Evolutionary conservation across 2,329 filamentous ascomycete species (phyloP).

Genomic region (Elsinoe perseae): DNA sequence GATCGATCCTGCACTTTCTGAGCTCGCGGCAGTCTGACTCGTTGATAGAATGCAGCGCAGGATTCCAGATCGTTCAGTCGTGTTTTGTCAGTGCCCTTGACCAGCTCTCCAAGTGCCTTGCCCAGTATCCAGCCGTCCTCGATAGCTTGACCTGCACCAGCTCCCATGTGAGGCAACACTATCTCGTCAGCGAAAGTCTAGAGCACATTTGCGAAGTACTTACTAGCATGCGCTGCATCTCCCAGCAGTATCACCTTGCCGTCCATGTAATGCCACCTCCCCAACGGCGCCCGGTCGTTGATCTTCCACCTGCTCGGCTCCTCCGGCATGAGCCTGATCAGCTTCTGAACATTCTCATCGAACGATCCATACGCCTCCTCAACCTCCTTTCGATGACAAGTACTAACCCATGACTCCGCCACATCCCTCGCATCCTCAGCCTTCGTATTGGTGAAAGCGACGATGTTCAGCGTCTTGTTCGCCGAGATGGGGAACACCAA

Average conservation of each 20-base stretch:
- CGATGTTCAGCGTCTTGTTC: slow-evolving; percentile 33
- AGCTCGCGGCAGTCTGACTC: slow-evolving; percentile 29
- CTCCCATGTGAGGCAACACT: slow-evolving; percentile 45
- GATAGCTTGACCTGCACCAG: slow-evolving; percentile 40
- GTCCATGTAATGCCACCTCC: slow-evolving; percentile 37
- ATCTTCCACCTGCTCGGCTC: slow-evolving; percentile 23
- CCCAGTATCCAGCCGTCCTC: slow-evolving; percentile 42
- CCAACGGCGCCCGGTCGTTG: slow-evolving; percentile 24
- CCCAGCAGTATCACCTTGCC: slow-evolving; percentile 45
- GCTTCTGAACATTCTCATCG: slow-evolving; percentile 25
- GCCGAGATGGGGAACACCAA: slow-evolving; percentile 32
- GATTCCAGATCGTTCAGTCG: slow-evolving; percentile 20
- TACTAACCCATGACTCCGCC: slow-evolving; percentile 32
- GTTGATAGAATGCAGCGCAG: slow-evolving; percentile 30
- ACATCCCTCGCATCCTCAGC: slow-evolving; percentile 29
- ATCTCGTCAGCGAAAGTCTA: not conserved
- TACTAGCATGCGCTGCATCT: slow-evolving; percentile 54
- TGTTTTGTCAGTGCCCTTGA: slow-evolving; percentile 17
- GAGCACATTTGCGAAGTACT: not conserved
- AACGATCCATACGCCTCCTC: slow-evolving; percentile 22
- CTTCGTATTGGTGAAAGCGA: slow-evolving; percentile 30
- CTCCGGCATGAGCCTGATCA: slow-evolving; percentile 22
- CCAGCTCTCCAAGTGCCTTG: slow-evolving; percentile 28
- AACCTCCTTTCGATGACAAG: slow-evolving; percentile 25
- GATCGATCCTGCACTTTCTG: slow-evolving; percentile 29